phyloP scores from a whole-genome alignment of 192 early-diverging fungal genomes.

The Coemansia sp. region DNA sequence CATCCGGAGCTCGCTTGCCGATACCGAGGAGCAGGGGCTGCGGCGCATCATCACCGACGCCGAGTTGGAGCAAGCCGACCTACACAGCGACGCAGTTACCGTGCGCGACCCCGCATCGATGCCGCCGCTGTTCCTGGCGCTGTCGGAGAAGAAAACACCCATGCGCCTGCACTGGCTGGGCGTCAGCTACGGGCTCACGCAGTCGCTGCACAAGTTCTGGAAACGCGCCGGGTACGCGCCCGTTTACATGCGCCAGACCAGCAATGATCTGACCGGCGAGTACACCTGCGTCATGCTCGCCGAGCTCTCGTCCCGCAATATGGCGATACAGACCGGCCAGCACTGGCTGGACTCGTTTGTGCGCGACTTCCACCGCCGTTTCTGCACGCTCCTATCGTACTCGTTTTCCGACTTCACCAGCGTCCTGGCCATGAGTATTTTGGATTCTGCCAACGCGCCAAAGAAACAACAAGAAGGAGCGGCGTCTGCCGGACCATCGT shows the following conservation, averaged over 20 bases:
- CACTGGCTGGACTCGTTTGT: conserved; percentile 89
- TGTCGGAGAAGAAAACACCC: conserved; percentile 72
- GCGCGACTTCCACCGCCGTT: conserved; percentile 88
- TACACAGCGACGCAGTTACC: conserved; percentile 75
- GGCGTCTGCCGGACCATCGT: conserved; percentile 19
- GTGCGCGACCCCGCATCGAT: conserved; percentile 86
- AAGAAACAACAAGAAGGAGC: conserved; percentile 29
- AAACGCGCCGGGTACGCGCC: conserved; percentile 86
- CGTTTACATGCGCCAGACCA: conserved; percentile 94
- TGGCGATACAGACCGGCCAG: conserved; percentile 54
- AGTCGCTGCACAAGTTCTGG: conserved; percentile 94
- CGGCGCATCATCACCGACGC: conserved; percentile 57
- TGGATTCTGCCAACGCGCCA: conserved; percentile 67
- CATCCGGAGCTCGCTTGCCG: conserved; percentile 51
- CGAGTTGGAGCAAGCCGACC: conserved; percentile 57
- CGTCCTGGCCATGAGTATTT: conserved; percentile 76
- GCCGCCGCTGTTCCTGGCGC: conserved; percentile 88
- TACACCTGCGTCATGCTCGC: conserved; percentile 98
- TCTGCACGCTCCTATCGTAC: conserved; percentile 85
- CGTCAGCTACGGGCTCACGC: conserved; percentile 93
- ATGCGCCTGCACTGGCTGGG: conserved; percentile 92
- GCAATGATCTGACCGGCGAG: conserved; percentile 97
- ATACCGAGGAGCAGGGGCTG: conserved; percentile 56
- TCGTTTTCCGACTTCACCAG: conserved; percentile 83
- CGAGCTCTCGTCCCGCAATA: conserved; percentile 58